Evolutionary conservation across 257 asterid genomes (phyloP), one percentile per base, ranked within the genome.

Genomic region (Perilla frutescens): DNA sequence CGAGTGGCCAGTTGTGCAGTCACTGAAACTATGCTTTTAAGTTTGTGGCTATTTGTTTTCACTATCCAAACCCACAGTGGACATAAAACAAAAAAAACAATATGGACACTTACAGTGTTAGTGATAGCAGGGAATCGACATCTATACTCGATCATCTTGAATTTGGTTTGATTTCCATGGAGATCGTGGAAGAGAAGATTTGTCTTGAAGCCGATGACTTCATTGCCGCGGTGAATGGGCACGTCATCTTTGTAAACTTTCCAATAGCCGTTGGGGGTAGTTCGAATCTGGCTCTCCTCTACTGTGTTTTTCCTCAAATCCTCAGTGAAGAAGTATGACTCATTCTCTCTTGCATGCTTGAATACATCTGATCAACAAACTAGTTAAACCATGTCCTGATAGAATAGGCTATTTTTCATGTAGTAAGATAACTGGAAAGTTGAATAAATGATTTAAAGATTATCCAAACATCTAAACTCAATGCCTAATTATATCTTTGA

Each of bases 221-320:
- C 66, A 31, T 4, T 13, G 6, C 1, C 32, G n/a, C 13, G 32
- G 34, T n/a, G 0, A 8, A 74, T n/a, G 1, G 62, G 34, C 29
- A 31, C 36, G 8, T 44, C 12, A 10, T 56, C 59, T 55, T 20
- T 3, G 53, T 36, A 66, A 34, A 9, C 45, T 20, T 66, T 20
- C 79, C 79, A 74, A 6, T 45, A 44, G 45, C 79, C 74, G 2
- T 9, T 44, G 20, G 79, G 68, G 10, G 74, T 65, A 8, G 12
- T 3, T 15, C 54, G 66, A 4, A 6, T 58, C 6, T 6, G 26
- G 26, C 26, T 7, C 0, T 26, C 37, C 13, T 29, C 55, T 49
- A 7, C 1, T 12, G 15, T n/a, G 41, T 36, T 36, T 26, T 0
- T 37, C 13, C 53, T 10, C 7, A 11, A 2, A 43, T 49, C 70